These are phyloP conservation scores for Volvox reticuliferus DNA, from an alignment of 139 green algal genomes.

Conservation along the genomic window DNA sequence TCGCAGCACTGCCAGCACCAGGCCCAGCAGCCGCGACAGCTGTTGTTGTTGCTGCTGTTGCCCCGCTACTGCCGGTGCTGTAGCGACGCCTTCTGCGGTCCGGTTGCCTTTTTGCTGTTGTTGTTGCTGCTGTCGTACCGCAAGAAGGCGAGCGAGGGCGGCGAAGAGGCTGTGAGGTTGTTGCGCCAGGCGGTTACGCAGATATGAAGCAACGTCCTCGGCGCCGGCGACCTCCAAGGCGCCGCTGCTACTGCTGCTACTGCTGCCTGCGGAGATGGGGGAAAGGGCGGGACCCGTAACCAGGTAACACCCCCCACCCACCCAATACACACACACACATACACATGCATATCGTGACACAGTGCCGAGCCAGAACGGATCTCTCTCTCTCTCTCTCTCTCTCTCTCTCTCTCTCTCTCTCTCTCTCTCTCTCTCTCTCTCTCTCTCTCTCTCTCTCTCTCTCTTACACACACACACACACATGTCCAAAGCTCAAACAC, in stretches of 20 bases:
- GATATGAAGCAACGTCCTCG: neutral
- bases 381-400: too few relatives aligned
- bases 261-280: neutral
- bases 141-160: conserved; percentile 4
- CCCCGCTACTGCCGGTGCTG: neutral
- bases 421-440: too few relatives aligned
- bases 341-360: too few relatives aligned
- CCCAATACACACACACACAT: too few relatives aligned
- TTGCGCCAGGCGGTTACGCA: neutral
- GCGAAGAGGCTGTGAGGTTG: conserved; percentile 14
- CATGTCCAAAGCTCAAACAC: too few relatives aligned
- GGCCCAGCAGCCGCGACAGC: conserved; percentile 44
- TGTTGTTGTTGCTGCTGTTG: conserved; percentile 5
- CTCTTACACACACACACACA: too few relatives aligned
- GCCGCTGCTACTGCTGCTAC: neutral
- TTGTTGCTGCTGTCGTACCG: neutral
- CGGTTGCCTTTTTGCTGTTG: neutral
- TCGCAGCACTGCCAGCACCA: conserved; percentile 43
- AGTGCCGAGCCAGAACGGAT: too few relatives aligned
- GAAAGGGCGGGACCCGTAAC: neutral
- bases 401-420: too few relatives aligned
- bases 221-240: neutral
- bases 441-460: too few relatives aligned
- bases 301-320: too few relatives aligned
- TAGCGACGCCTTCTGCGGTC: neutral